These are phyloP conservation scores for Kazachstania africana DNA, from an alignment of 805 yeast species.

Conservation along the genomic window DNA sequence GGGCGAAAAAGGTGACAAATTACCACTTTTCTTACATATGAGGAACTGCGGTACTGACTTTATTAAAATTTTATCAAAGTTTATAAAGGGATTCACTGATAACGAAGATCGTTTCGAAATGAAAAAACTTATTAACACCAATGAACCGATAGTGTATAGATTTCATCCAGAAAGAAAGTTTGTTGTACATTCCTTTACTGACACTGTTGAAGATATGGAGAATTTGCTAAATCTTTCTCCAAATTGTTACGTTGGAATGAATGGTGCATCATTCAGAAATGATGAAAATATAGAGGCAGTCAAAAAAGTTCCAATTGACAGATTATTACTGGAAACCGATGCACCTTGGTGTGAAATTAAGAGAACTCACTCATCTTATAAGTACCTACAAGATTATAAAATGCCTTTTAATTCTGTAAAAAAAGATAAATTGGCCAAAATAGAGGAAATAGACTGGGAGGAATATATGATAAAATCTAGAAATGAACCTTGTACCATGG, in stretches of 20 bases:
- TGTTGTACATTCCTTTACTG: conserved; percentile 96
- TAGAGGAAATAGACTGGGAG: conserved; percentile 17
- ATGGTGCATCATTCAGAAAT: conserved; percentile 85
- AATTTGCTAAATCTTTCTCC: conserved; percentile 35
- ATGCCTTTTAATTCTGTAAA: conserved; percentile 20
- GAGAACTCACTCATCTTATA: conserved; percentile 65
- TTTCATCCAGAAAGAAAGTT: conserved; percentile 37
- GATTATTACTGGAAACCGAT: conserved; percentile 80
- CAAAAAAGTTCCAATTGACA: conserved; percentile 52
- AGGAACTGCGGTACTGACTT: conserved; percentile 80
- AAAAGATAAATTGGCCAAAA: conserved; percentile 25
- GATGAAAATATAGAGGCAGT: conserved; percentile 63
- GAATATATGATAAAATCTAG: conserved; percentile 56
- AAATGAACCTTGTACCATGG: conserved; percentile 85
- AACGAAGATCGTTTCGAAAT: conserved; percentile 14
- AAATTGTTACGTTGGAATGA: conserved; percentile 55
- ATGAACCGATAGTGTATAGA: conserved; percentile 17
- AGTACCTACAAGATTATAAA: conserved; percentile 34
- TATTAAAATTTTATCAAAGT: conserved; percentile 49
- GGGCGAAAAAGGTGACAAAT: conserved; percentile 33
- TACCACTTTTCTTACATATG: conserved; percentile 87
- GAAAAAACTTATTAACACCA: conserved; percentile 2
- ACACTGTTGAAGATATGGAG: conserved; percentile 51
- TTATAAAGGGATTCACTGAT: conserved; percentile 33
- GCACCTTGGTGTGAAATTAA: conserved; percentile 98